Evolutionary conservation across 176 grass and related monocot species (phyloP).

Genomic region (Olyra latifolia): DNA sequence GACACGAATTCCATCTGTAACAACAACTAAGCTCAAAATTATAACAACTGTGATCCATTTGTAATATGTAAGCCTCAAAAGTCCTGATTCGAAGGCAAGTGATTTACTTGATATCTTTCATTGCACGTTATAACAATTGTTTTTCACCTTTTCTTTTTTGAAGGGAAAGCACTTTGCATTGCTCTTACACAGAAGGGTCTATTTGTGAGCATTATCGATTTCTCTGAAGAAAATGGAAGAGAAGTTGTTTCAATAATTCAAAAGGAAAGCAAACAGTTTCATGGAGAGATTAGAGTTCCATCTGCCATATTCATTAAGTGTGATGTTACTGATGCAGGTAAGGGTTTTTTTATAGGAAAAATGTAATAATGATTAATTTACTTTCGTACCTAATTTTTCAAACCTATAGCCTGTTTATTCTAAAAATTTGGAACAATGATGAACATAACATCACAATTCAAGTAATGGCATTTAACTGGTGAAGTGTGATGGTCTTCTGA

Average conservation of each 20-base stretch:
- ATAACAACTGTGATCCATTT: neutral
- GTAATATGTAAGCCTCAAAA: neutral
- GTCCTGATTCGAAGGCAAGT: neutral
- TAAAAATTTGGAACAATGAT: neutral
- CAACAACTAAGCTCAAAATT: too few relatives aligned
- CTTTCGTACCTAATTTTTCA: neutral
- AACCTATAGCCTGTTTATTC: neutral
- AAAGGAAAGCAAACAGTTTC: constrained; percentile 53
- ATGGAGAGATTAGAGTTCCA: constrained; percentile 53
- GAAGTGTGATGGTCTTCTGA: neutral
- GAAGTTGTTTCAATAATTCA: constrained; percentile 58
- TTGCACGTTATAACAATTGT: neutral
- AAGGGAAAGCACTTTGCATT: constrained; percentile 78
- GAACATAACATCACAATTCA: neutral
- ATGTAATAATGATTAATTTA: neutral
- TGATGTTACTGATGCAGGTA: constrained; percentile 75
- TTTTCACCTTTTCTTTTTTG: neutral
- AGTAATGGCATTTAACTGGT: neutral
- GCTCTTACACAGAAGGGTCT: constrained; percentile 78
- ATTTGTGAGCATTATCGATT: constrained; percentile 74
- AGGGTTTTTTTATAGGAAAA: neutral
- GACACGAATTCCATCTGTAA: too few relatives aligned
- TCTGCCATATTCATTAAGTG: constrained; percentile 71
- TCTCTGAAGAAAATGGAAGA: constrained; percentile 72
- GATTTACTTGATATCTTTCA: neutral